Evolutionary conservation across 2,329 filamentous ascomycete species (phyloP).

Genomic region (Orbilia quercus): DNA sequence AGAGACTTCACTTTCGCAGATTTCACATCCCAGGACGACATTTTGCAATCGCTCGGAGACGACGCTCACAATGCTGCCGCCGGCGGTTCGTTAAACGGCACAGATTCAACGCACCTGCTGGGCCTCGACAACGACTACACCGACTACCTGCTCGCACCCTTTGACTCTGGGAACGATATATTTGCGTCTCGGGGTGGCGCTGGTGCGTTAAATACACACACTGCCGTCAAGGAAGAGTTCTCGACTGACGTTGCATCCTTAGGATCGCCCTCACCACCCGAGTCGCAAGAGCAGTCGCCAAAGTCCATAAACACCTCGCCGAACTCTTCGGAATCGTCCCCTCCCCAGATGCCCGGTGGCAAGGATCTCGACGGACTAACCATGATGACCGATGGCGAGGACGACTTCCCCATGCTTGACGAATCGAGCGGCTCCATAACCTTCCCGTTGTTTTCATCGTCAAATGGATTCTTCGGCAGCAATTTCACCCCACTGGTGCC

Average conservation of each 20-base stretch:
- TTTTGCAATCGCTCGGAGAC: conserved; percentile 46
- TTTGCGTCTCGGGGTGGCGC: conserved; percentile 51
- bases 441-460: conserved; percentile 44
- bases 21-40: conserved; percentile 50
- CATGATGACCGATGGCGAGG: conserved; percentile 53
- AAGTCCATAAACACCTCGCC: conserved; percentile 53
- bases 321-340: conserved; percentile 51
- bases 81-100: conserved; percentile 34
- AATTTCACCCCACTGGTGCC: conserved; percentile 54
- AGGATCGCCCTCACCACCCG: conserved; percentile 53
- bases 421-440: conserved; percentile 30
- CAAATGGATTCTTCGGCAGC: conserved; percentile 52
- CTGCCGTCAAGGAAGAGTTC: neutral
- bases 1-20: conserved; percentile 55
- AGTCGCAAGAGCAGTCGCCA: conserved; percentile 54
- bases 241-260: conserved; percentile 9
- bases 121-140: conserved; percentile 55
- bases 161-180: conserved; percentile 50
- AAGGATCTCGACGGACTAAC: conserved; percentile 45
- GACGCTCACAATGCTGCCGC: conserved; percentile 50
- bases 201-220: conserved; percentile 34
- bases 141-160: conserved; percentile 53
- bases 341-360: conserved; percentile 38
- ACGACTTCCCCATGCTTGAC: conserved; percentile 54
- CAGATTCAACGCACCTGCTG: conserved; percentile 49